Evolutionary conservation across 441 rosid species (phyloP).

Genomic region (Bocquillonia castaneifolia): DNA sequence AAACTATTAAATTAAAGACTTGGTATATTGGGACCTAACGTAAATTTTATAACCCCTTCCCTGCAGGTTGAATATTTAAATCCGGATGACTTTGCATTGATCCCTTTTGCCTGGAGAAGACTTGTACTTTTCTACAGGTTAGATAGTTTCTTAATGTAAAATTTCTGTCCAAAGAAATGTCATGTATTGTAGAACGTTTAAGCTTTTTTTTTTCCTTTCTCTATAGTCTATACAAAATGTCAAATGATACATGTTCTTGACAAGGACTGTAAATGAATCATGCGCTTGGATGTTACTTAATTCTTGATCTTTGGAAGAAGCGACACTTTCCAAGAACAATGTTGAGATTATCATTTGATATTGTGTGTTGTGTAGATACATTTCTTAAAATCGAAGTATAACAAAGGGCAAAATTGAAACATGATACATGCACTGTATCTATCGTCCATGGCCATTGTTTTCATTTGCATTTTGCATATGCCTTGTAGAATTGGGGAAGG

Average conservation of each 20-base stretch:
- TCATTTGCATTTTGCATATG: no score
- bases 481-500: not conserved
- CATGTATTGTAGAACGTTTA: not conserved
- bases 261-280: not conserved
- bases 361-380: no score
- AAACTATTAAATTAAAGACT: not conserved
- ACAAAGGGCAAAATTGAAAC: no score
- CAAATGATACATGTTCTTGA: not conserved
- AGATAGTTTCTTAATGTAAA: conserved; percentile 15
- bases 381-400: no score
- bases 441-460: no score
- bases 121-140: conserved; percentile 12
- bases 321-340: not conserved
- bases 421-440: no score
- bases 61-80: conserved; percentile 16
- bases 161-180: conserved; percentile 4
- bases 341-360: no score
- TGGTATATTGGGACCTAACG: not conserved
- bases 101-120: not conserved
- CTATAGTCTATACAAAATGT: not conserved
- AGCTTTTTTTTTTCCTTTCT: no score
- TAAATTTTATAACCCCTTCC: not conserved
- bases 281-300: not conserved
- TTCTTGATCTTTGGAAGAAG: not conserved
- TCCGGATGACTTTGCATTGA: not conserved